Conservation (phyloP, 2,329 filamentous ascomycete genomes). For the Chaetothyriales sp. region DNA sequence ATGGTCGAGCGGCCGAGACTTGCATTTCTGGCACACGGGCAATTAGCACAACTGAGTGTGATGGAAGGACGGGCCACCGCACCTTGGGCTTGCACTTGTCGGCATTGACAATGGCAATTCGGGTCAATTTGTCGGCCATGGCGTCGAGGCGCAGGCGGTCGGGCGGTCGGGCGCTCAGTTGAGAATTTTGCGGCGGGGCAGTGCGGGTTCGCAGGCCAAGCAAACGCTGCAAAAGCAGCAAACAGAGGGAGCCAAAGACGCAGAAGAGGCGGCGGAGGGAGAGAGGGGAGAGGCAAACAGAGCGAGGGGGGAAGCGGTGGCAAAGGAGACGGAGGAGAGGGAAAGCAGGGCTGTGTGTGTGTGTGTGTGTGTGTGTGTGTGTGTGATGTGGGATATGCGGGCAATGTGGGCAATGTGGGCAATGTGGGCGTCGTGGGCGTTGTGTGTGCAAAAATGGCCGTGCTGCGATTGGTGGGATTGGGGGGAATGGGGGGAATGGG, state of each 20-base stretch:
- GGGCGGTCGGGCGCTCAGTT: too few species aligned
- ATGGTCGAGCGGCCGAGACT: neutral
- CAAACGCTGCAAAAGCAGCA: neutral
- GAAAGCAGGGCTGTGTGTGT: too few species aligned
- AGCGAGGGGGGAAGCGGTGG: neutral
- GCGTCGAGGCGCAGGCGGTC: neutral
- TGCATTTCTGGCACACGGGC: neutral
- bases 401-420: neutral
- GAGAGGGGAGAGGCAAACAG: neutral
- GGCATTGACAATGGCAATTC: constrained; percentile 96
- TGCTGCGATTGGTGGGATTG: neutral
- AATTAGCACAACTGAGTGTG: constrained; percentile 7
- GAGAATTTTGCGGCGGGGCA: neutral
- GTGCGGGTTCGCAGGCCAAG: neutral
- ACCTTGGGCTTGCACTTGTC: constrained; percentile 51
- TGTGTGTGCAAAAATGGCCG: neutral
- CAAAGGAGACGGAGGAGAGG: neutral
- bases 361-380: neutral
- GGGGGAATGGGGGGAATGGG: too few species aligned
- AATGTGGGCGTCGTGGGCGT: neutral
- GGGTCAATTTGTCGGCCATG: constrained; percentile 90
- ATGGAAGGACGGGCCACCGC: neutral
- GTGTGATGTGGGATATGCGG: too few species aligned
- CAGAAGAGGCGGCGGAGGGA: neutral
- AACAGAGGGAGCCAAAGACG: neutral